Conservation (phyloP, 2,329 filamentous ascomycete species). For the Pyricularia sp. region DNA sequence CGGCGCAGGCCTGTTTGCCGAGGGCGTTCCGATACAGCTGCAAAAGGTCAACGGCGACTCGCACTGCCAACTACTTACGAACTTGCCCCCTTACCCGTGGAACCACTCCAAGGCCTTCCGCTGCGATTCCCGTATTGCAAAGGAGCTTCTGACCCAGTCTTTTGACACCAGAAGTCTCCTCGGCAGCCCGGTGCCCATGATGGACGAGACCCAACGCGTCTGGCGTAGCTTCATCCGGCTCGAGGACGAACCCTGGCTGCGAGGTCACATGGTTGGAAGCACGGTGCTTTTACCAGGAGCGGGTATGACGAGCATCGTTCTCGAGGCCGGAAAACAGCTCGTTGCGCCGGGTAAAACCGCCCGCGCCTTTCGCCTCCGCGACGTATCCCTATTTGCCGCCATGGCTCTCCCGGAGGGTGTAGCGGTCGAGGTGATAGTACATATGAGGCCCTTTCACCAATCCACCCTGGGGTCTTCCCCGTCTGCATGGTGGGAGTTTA, state of each 20-base stretch:
- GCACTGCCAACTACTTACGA: slow-evolving; percentile 19
- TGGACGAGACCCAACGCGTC: slow-evolving; percentile 15
- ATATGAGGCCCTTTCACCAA: too few relatives aligned
- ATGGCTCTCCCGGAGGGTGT: background rate
- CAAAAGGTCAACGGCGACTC: slow-evolving; percentile 8
- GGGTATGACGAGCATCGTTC: background rate
- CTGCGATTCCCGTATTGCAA: background rate
- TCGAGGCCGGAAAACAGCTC: slow-evolving; percentile 3
- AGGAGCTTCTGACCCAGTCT: background rate
- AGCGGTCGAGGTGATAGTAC: background rate
- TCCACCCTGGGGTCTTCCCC: background rate
- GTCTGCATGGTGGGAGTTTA: background rate
- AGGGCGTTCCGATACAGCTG: slow-evolving; percentile 7
- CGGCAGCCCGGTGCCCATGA: background rate
- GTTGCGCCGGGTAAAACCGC: background rate
- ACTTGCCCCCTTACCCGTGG: slow-evolving; percentile 35
- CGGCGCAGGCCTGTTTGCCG: slow-evolving; percentile 8
- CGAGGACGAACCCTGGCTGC: slow-evolving; percentile 25
- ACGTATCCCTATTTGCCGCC: background rate
- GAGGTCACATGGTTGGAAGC: slow-evolving; percentile 24
- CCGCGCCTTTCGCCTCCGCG: background rate
- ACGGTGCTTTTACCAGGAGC: slow-evolving; percentile 27
- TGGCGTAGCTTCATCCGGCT: slow-evolving; percentile 16
- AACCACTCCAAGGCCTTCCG: slow-evolving; percentile 23
- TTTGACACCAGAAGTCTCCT: slow-evolving; percentile 8